Conservation (phyloP, 371 early-diverging fungal genomes). For the Rhizopus delemar region DNA sequence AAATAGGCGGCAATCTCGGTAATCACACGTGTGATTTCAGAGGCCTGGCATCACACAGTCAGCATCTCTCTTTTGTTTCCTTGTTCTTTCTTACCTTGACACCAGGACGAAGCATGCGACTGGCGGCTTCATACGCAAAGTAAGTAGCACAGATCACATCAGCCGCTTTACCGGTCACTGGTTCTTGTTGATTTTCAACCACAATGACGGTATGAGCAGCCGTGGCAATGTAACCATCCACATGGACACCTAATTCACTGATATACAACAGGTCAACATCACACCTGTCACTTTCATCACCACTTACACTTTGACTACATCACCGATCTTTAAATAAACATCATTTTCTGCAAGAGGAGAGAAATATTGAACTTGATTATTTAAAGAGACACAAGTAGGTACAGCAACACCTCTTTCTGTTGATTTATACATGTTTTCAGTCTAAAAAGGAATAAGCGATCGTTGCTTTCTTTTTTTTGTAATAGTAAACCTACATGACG, state of each 20-base stretch:
- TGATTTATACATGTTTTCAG: slow-evolving; percentile 63
- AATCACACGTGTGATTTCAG: slow-evolving; percentile 74
- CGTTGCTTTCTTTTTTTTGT: not conserved
- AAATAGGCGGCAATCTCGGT: slow-evolving; percentile 77
- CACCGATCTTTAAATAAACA: slow-evolving; percentile 67
- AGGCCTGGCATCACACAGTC: slow-evolving; percentile 44
- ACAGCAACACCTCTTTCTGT: slow-evolving; percentile 85
- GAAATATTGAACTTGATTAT: slow-evolving; percentile 76
- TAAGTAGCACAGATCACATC: slow-evolving; percentile 84
- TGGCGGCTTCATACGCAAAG: slow-evolving; percentile 75
- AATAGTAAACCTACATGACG: slow-evolving; percentile 50
- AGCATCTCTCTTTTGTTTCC: not conserved
- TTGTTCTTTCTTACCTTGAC: slow-evolving; percentile 40
- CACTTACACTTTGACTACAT: slow-evolving; percentile 83
- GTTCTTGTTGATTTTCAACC: slow-evolving; percentile 58
- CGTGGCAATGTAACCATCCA: slow-evolving; percentile 91
- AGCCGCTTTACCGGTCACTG: slow-evolving; percentile 74
- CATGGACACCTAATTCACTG: slow-evolving; percentile 88
- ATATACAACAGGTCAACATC: slow-evolving; percentile 4
- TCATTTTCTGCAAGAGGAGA: slow-evolving; percentile 69
- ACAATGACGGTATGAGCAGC: slow-evolving; percentile 85
- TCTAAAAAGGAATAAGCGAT: slow-evolving; percentile 36
- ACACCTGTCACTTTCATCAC: not conserved
- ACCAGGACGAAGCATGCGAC: slow-evolving; percentile 83
- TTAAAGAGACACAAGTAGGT: slow-evolving; percentile 84